Percentiles rank a stretch among this genome's conserved stretches.
Evolutionary conservation across 352 stramenopile genomes (phyloP).

Genomic region (Phytophthora aleatoria): DNA sequence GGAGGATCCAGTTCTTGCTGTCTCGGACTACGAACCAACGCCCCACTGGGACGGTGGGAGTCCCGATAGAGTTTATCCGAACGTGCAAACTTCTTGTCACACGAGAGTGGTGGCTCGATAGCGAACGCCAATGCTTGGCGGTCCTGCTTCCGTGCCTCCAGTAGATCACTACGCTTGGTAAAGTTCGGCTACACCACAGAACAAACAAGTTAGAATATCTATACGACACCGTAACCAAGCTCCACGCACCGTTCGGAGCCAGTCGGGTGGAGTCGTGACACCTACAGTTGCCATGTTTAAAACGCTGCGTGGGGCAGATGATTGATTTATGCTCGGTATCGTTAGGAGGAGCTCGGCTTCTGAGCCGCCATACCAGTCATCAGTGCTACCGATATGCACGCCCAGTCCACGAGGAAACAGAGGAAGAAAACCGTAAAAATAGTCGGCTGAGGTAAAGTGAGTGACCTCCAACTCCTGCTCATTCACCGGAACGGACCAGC

Average conservation of each 20-base stretch:
- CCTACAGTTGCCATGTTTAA: conserved; percentile 33
- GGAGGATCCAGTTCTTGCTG: conserved; percentile 29
- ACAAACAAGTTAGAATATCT: conserved; percentile 6
- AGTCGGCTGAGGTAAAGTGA: not conserved
- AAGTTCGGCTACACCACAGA: conserved; percentile 41
- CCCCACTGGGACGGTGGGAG: conserved; percentile 52
- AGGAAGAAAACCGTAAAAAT: conserved; percentile 25
- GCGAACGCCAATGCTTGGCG: conserved; percentile 44
- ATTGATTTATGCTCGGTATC: not conserved
- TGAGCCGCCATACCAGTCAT: not conserved
- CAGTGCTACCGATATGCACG: conserved; percentile 5
- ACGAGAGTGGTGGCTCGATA: conserved; percentile 30
- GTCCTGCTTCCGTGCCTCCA: conserved; percentile 50
- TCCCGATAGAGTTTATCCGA: conserved; percentile 57
- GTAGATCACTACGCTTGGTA: conserved; percentile 48
- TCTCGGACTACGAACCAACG: conserved; percentile 39
- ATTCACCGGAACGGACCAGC: too few species aligned
- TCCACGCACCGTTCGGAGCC: conserved; percentile 45
- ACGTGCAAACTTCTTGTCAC: conserved; percentile 45
- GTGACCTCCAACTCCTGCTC: too few species aligned
- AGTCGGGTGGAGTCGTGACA: conserved; percentile 61
- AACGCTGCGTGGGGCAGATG: not conserved
- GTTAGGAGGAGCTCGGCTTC: not conserved
- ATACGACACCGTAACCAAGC: not conserved
- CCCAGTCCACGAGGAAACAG: conserved; percentile 18